A percentile compares a stretch with the other conserved stretches of the same genome.
These are phyloP conservation scores for Mortierella sp. DNA, from an alignment of 371 early-diverging fungal species.

Conservation along the genomic window DNA sequence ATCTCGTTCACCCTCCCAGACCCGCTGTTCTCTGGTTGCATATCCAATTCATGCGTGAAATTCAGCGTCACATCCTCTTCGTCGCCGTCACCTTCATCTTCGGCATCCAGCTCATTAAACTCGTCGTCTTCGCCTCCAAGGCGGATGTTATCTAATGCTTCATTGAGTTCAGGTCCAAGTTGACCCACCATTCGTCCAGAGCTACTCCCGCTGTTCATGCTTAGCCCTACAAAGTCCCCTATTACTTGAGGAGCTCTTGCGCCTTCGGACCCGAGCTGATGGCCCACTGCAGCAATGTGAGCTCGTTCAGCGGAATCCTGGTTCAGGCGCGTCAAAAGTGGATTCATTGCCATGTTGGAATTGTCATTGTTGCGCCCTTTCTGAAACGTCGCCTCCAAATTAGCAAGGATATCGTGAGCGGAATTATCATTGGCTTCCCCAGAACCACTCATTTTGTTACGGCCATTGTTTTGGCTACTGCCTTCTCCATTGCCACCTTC, in stretches of 20 bases:
- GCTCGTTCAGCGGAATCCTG: constrained; percentile 46
- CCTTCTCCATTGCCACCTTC: constrained; percentile 1
- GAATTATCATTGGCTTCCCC: background rate
- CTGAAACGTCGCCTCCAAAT: constrained; percentile 21
- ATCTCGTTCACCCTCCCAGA: background rate
- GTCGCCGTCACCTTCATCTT: constrained; percentile 39
- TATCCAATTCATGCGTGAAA: constrained; percentile 15
- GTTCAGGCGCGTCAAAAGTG: constrained; percentile 42
- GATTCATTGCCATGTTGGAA: constrained; percentile 12
- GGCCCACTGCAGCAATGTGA: constrained; percentile 34
- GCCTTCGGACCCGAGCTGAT: constrained; percentile 39
- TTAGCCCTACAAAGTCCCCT: constrained; percentile 39
- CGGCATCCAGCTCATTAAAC: constrained; percentile 39
- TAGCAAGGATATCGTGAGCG: constrained; percentile 9
- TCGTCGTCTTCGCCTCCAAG: constrained; percentile 42
- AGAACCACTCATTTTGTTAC: background rate
- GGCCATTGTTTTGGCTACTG: background rate
- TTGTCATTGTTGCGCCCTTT: background rate
- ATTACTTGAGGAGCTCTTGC: constrained; percentile 32
- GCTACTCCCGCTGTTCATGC: background rate
- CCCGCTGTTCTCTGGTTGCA: constrained; percentile 19
- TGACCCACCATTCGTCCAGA: background rate
- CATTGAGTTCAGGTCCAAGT: constrained; percentile 8
- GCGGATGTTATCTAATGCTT: constrained; percentile 24
- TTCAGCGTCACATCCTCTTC: constrained; percentile 13